These are phyloP conservation scores for Fragaria vesca DNA, from an alignment of 306 rosid species.

Conservation along the genomic window DNA sequence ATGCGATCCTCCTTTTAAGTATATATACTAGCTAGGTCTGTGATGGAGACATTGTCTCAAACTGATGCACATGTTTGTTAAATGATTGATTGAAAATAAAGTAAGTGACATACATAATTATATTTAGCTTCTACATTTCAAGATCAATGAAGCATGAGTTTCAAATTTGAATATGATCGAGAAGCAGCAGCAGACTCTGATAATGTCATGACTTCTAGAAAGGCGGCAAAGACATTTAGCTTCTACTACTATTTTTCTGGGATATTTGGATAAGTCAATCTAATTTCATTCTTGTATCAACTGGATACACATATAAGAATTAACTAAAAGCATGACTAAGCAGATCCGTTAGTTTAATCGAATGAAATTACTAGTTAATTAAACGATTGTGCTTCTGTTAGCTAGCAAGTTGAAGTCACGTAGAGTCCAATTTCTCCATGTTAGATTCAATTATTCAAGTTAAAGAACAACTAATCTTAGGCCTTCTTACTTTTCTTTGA, in stretches of 20 bases:
- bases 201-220: not conserved
- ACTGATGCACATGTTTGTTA: not conserved
- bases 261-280: not conserved
- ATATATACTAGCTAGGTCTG: not conserved
- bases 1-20: not conserved
- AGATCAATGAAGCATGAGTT: not conserved
- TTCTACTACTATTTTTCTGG: not conserved
- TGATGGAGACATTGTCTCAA: not conserved
- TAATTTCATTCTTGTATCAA: not conserved
- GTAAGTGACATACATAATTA: not conserved
- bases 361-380: too few species aligned
- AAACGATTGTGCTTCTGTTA: too few species aligned
- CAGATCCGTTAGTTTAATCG: not conserved
- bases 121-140: not conserved
- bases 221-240: not conserved
- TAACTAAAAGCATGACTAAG: not conserved
- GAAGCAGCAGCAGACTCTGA: not conserved
- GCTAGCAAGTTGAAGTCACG: too few species aligned
- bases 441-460: not conserved
- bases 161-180: not conserved
- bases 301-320: not conserved
- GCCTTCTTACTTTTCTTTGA: not conserved
- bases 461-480: not conserved
- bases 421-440: too few species aligned
- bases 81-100: not conserved